Evolutionary conservation across 305 asterid genomes (phyloP), one percentile per base, ranked within the genome.

Genomic region (Rubia tinctorum): DNA sequence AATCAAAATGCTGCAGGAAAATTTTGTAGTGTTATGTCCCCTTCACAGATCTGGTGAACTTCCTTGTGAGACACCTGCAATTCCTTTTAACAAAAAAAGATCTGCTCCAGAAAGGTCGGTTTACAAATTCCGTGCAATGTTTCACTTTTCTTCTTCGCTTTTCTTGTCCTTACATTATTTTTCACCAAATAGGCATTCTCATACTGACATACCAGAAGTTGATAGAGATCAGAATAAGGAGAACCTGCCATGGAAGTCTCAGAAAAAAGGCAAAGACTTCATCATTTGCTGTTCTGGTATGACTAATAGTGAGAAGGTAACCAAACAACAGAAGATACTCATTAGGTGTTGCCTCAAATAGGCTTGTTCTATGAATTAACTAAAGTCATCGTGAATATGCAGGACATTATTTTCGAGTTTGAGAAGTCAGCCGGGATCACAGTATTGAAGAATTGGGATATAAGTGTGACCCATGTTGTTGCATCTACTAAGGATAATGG

Each of bases 1-100:
- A 62, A 58, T 71, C 42, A 72, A 66, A 66, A 71, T 66, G 39
- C 76, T 71, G 30, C 88, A 92, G 98, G 96, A 90, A 51, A 87
- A 92, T 80, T 95, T 92, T 82, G 98, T 92, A 51, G 80, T 90
- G 88, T 81, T 92, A 65, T 95, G 99, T 80, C 99, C 99, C 68
- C 77, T 79, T 70, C 99, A 95, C 85, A 85, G 86, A 34, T 74
- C 85, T 47, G 81, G 79, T 77, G 81, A 84, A 78, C 87, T 95
- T 77, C 99, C 99, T 49, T 79, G 70, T 44, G 95, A 86, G 78
- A 74, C 69, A 66, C 81, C 81, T 66, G 79, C 77, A 72, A 71
- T 88, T 77, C 82, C 83, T 71, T 67, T 86, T 59, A 78, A 77
- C 85, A 78, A 67, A 79, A 84, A 83, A 75, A 82, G 80, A 82